These are phyloP conservation scores for Ceraceosorus guamensis DNA, from an alignment of 1,284 basidiomycete species.

Conservation along the genomic window DNA sequence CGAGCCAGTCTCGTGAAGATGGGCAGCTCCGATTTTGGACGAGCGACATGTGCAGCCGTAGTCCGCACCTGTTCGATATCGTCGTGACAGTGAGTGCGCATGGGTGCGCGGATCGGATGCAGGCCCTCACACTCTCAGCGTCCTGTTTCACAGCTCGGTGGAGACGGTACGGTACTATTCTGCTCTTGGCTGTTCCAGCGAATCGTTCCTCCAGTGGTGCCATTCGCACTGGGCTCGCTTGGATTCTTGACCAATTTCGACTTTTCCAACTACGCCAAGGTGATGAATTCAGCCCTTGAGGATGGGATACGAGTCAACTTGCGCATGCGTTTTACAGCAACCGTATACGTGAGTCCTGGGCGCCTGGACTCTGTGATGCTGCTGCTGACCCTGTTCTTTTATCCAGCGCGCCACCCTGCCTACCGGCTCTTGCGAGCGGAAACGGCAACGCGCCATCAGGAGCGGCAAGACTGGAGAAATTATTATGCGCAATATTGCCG, in stretches of 20 bases:
- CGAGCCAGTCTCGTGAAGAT: conserved; percentile 45
- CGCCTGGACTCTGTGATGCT: not conserved
- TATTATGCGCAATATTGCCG: conserved; percentile 37
- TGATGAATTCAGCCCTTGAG: conserved; percentile 83
- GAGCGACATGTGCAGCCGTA: conserved; percentile 83
- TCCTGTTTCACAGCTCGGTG: conserved; percentile 58
- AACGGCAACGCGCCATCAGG: conserved; percentile 36
- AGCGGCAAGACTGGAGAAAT: conserved; percentile 44
- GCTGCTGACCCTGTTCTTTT: not conserved
- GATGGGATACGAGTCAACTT: conserved; percentile 93
- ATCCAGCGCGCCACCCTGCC: conserved; percentile 25
- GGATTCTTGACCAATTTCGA: conserved; percentile 99
- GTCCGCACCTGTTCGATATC: conserved; percentile 92
- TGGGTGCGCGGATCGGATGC: not conserved
- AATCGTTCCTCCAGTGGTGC: conserved; percentile 92
- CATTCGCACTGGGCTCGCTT: conserved; percentile 95
- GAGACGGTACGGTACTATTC: conserved; percentile 96
- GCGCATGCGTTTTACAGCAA: conserved; percentile 98
- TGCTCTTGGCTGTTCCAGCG: conserved; percentile 99
- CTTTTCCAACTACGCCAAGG: conserved; percentile 75
- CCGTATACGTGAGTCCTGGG: conserved; percentile 68
- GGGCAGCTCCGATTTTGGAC: conserved; percentile 98
- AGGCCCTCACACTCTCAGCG: not conserved
- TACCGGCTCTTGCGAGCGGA: conserved; percentile 20
- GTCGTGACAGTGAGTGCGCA: conserved; percentile 72